Percentiles rank a stretch among this genome's conserved stretches.
Evolutionary conservation across 208 protist genomes (phyloP).

Genomic region (Acanthamoeba royreba): DNA sequence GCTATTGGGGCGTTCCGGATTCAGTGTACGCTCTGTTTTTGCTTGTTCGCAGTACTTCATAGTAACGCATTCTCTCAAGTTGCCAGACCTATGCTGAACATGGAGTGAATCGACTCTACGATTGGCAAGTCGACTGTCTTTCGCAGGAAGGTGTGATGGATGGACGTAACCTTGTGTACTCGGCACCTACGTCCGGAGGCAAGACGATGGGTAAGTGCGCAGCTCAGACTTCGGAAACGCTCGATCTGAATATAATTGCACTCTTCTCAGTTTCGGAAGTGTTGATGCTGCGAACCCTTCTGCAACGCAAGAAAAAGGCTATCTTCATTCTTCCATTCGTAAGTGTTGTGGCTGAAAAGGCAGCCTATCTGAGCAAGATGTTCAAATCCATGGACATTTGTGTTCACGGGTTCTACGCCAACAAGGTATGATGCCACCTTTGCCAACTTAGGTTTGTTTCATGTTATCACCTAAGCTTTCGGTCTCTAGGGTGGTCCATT

Average conservation of each 20-base stretch:
- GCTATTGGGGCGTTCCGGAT: not conserved
- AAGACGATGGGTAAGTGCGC: conserved; percentile 57
- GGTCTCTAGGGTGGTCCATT: not conserved
- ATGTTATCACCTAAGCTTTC: not conserved
- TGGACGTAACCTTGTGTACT: conserved; percentile 63
- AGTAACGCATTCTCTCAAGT: not conserved
- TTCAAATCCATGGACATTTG: conserved; percentile 37
- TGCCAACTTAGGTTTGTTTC: not conserved
- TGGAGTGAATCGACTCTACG: not conserved
- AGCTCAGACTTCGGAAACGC: not conserved
- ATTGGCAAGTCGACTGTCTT: conserved; percentile 49
- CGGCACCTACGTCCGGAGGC: conserved; percentile 65
- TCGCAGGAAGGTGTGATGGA: conserved; percentile 18
- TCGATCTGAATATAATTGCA: conserved; percentile 60
- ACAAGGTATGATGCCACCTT: too few species aligned
- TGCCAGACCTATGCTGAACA: conserved; percentile 4
- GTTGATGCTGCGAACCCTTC: conserved; percentile 66
- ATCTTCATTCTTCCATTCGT: conserved; percentile 84
- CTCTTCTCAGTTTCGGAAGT: conserved; percentile 79
- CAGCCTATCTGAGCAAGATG: conserved; percentile 36
- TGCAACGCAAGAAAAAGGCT: conserved; percentile 67
- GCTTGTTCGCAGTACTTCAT: not conserved
- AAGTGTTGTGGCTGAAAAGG: conserved; percentile 79
- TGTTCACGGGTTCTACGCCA: conserved; percentile 60
- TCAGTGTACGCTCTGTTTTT: not conserved